These are phyloP conservation scores for Colletotrichum sidae DNA, from an alignment of 2,329 filamentous ascomycete genomes.

Conservation along the genomic window DNA sequence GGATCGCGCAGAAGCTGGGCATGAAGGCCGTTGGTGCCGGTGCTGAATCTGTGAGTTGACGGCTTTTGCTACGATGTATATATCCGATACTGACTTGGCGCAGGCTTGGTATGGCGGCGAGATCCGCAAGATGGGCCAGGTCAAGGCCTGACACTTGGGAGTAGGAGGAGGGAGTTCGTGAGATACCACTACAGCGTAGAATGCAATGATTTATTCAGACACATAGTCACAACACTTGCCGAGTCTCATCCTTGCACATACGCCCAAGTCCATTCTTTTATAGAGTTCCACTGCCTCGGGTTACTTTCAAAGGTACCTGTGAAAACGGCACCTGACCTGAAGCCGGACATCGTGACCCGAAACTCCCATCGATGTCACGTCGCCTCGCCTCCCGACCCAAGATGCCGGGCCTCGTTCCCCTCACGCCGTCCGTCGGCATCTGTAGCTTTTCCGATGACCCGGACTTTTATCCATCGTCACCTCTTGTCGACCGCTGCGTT, in stretches of 20 bases:
- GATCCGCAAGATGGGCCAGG: conserved; percentile 28
- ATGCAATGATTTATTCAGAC: not conserved
- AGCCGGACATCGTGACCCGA: not conserved
- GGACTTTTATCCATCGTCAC: conserved; percentile 12
- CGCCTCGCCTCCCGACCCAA: not conserved
- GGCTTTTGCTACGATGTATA: no score
- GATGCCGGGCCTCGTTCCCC: not conserved
- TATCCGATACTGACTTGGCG: not conserved
- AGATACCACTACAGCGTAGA: conserved; percentile 1
- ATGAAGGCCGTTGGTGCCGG: conserved; percentile 40
- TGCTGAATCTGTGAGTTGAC: conserved; percentile 39
- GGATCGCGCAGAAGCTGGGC: conserved; percentile 41
- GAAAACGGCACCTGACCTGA: not conserved
- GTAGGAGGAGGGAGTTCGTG: not conserved
- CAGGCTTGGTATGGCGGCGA: conserved; percentile 28
- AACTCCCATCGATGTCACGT: not conserved
- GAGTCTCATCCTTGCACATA: no score
- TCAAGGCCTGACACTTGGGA: not conserved
- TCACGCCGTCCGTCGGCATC: conserved; percentile 6
- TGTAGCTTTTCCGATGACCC: conserved; percentile 2
- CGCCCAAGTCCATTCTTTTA: no score
- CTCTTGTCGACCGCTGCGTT: not conserved
- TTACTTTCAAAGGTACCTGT: no score
- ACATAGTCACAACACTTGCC: no score
- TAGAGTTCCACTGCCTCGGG: no score